phyloP scores from a whole-genome alignment of 768 basidiomycete species.

The Russula ochroleuca region DNA sequence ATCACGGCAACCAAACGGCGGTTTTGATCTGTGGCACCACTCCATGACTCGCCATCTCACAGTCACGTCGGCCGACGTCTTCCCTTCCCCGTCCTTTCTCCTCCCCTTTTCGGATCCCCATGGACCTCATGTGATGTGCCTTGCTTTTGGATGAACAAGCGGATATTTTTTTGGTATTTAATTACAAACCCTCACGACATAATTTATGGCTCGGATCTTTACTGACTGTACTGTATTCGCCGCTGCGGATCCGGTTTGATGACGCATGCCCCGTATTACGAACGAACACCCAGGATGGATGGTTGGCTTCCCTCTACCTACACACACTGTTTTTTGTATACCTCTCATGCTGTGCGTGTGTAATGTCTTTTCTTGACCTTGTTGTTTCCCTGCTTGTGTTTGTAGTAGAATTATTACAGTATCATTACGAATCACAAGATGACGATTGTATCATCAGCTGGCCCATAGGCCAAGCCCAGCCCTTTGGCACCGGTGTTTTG shows the following conservation, averaged over 20 bases:
- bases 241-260: not conserved
- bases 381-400: not conserved
- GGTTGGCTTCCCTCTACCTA: not conserved
- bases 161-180: not conserved
- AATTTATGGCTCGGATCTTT: not conserved
- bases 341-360: conserved; percentile 12
- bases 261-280: conserved; percentile 7
- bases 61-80: not conserved
- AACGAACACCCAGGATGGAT: not conserved
- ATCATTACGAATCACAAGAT: conserved; percentile 1
- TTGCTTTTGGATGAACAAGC: not conserved
- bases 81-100: not conserved
- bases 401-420: not conserved
- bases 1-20: not conserved
- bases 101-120: not conserved
- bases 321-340: conserved; percentile 1
- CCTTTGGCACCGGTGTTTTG: no score
- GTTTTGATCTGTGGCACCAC: not conserved
- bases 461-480: not conserved
- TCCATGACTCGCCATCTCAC: not conserved
- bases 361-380: not conserved
- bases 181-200: not conserved
- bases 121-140: no score
- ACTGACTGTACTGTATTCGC: not conserved
- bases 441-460: not conserved